Conservation (phyloP, 108 stramenopile genomes). For the Nitzschia sp. region DNA sequence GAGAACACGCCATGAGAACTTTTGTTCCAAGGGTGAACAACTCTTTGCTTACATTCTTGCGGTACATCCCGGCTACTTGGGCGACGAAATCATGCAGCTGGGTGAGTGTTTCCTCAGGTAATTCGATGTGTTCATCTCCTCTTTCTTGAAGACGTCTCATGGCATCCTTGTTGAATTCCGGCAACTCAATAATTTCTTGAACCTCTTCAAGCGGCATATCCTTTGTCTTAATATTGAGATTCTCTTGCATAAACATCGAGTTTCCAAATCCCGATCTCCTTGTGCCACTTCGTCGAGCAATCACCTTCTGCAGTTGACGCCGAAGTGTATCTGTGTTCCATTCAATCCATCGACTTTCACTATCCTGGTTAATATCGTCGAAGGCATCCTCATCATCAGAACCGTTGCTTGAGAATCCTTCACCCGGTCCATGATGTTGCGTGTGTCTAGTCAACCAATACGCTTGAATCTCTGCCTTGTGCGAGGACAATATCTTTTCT, state of each 20-base stretch:
- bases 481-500: background rate
- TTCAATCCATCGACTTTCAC: slow-evolving; percentile 10
- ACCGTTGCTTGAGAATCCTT: background rate
- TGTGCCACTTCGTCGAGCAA: background rate
- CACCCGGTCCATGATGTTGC: background rate
- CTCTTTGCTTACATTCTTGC: slow-evolving; percentile 1
- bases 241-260: background rate
- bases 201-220: slow-evolving; percentile 19
- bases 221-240: too few relatives aligned
- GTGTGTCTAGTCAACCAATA: slow-evolving; percentile 5
- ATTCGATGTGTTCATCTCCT: background rate
- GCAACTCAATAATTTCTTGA: slow-evolving; percentile 10
- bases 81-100: background rate
- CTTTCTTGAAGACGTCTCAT: background rate
- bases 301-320: background rate
- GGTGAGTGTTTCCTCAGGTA: background rate
- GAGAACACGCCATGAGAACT: background rate
- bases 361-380: background rate
- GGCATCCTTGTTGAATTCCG: slow-evolving; percentile 12
- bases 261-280: background rate
- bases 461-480: slow-evolving; percentile 25
- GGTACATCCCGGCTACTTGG: background rate
- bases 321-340: slow-evolving; percentile 13
- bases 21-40: background rate
- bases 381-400: background rate